These are phyloP conservation scores for Xylaria arbuscula DNA, from an alignment of 2,329 filamentous ascomycete genomes.

Conservation along the genomic window DNA sequence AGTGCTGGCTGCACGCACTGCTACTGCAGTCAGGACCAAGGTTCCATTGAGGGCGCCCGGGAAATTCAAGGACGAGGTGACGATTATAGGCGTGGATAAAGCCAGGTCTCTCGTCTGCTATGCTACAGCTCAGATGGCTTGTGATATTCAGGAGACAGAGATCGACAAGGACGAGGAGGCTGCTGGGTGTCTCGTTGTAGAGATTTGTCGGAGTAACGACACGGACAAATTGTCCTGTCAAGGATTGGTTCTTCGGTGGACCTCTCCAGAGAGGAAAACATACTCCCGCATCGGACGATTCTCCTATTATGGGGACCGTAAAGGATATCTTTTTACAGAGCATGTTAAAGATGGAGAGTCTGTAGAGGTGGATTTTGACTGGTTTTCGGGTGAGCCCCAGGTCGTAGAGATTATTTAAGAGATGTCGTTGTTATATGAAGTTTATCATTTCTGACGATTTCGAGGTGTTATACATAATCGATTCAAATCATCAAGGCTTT, in stretches of 20 bases:
- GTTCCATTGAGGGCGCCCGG: background rate
- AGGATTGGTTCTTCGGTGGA: conserved; percentile 16
- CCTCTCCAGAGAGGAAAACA: conserved; percentile 15
- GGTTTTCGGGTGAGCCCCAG: background rate
- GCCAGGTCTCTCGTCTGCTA: background rate
- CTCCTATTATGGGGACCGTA: conserved; percentile 12
- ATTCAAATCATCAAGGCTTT: no score
- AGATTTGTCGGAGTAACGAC: background rate
- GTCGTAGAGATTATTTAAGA: conserved; percentile 3
- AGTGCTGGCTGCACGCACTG: conserved; percentile 3
- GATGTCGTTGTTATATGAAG: background rate
- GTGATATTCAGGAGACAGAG: background rate
- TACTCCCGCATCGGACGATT: conserved; percentile 17
- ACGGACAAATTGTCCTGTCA: conserved; percentile 1
- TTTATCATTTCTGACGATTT: no score
- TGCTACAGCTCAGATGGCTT: background rate
- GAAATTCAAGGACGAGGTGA: conserved; percentile 5
- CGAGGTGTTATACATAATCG: no score
- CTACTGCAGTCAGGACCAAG: background rate
- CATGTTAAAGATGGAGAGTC: conserved; percentile 1
- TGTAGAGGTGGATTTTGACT: conserved; percentile 5
- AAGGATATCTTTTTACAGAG: background rate
- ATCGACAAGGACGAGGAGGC: background rate
- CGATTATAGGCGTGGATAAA: background rate
- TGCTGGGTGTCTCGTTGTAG: background rate